Base-by-base conservation (phyloP, 2,329 filamentous ascomycete genomes). In the Ophiognomonia clavigignenti-juglandacearum region DNA sequence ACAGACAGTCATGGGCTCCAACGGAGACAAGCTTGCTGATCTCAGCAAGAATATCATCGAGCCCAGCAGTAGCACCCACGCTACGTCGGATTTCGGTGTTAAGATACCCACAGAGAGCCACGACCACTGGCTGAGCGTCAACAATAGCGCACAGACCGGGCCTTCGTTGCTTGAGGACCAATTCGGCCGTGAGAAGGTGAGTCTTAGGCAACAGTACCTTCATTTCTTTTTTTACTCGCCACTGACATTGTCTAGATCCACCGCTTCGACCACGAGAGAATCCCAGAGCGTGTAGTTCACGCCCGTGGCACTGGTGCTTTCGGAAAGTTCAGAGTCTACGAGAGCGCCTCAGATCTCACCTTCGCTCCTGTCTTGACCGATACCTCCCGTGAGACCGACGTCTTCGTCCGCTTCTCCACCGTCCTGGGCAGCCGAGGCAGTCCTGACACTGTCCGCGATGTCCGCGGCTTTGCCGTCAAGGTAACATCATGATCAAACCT, bases 371-470 rank as follows among this genome's bases (percentile, higher is more conserved):
- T 88, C 3, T 64, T 86, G 39, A 86, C 77, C 1, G 82, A 86
- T 57, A 86, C 80, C 0, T 77, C 59, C 7, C 57, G 60, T 31
- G 76, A 73, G 50, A 89, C 85, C 0, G 81, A 75, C 0, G 70
- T 87, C 1, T 88, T 88, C 59, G 59, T 86, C 14, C 82, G 87
- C 0, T 91, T 93, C 63, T 92, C 86, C 0, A 92, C 88, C 0
- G 87, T 88, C 0, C 73, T 87, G 2, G 86, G 85, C 6, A 87
- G 81, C 59, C 76, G 82, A 27, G 88, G 87, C 11, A 87, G 83
- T 43, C 85, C 86, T 6, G 88, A 93, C 60, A 91, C 86, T 0
- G 87, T 90, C 1, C 79, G 88, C n/a, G 87, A 93, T 69, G 85
- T 90, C 2, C 80, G 86, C 31, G 87, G 88, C 1, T 93, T 92